Percentiles rank a stretch among this genome's conserved stretches.
Evolutionary conservation across 106 monocot species (phyloP).

Genomic region (Acorus gramineus): DNA sequence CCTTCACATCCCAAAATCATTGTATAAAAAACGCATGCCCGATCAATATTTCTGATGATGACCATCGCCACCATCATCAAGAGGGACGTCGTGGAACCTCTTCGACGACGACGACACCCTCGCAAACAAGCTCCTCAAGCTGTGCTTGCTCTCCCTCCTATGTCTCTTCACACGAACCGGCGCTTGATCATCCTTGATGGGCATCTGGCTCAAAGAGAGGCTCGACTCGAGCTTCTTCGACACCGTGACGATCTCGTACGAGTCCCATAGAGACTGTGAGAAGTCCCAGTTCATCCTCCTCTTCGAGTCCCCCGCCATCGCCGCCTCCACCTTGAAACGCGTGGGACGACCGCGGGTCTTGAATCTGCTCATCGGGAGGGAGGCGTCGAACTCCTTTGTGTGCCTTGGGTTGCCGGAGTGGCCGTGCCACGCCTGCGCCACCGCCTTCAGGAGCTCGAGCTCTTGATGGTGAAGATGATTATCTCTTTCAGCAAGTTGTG

Average conservation of each 20-base stretch:
- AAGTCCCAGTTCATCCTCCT: conserved; percentile 41
- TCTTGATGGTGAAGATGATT: background rate
- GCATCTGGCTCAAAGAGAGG: conserved; percentile 15
- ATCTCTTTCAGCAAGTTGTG: no score
- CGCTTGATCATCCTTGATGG: background rate
- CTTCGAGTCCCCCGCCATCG: background rate
- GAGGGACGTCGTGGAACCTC: no score
- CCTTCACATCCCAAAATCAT: no score
- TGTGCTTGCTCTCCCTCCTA: conserved; percentile 34
- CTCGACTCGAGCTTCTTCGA: conserved; percentile 43
- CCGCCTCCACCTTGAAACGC: conserved; percentile 39
- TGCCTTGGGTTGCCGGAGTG: conserved; percentile 33
- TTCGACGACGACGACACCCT: conserved; percentile 1
- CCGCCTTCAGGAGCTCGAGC: conserved; percentile 51
- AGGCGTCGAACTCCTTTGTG: conserved; percentile 23
- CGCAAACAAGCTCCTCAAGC: conserved; percentile 41
- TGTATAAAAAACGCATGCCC: no score
- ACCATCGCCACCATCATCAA: no score
- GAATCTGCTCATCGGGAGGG: background rate
- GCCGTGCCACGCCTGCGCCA: conserved; percentile 59
- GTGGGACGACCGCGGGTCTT: conserved; percentile 11
- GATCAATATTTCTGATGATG: no score
- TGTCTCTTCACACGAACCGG: conserved; percentile 1
- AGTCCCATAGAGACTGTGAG: conserved; percentile 43
- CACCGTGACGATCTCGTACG: conserved; percentile 62